These are phyloP conservation scores for Pseudogymnoascus sp. DNA, from an alignment of 2,329 filamentous ascomycete genomes.

Conservation along the genomic window DNA sequence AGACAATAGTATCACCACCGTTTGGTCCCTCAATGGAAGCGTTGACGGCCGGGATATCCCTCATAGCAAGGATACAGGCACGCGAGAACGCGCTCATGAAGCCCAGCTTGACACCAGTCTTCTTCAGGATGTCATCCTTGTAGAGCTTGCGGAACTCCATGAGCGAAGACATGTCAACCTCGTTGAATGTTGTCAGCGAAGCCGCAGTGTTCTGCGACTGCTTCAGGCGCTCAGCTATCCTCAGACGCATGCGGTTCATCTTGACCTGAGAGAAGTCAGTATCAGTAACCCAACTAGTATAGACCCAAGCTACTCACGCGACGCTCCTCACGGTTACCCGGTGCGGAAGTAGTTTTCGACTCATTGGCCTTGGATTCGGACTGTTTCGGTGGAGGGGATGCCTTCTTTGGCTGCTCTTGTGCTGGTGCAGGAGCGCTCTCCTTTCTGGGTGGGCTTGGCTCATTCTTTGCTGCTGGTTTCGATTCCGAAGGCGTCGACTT, in stretches of 20 bases:
- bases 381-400: conserved; percentile 34
- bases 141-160: conserved; percentile 97
- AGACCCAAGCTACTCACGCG: conserved; percentile 54
- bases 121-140: conserved; percentile 94
- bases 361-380: conserved; percentile 31
- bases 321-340: conserved; percentile 78
- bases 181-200: conserved; percentile 96
- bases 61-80: conserved; percentile 85
- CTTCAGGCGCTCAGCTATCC: conserved; percentile 96
- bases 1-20: conserved; percentile 94
- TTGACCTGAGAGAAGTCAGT: conserved; percentile 61
- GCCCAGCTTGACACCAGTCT: conserved; percentile 94
- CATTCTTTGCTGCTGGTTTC: conserved; percentile 32
- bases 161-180: conserved; percentile 96
- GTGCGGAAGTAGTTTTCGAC: conserved; percentile 35
- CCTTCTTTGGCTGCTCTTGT: conserved; percentile 34
- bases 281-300: background rate
- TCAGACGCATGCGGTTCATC: conserved; percentile 99
- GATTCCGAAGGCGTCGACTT: conserved; percentile 48
- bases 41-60: conserved; percentile 89
- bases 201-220: conserved; percentile 98
- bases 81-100: conserved; percentile 98
- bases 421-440: conserved; percentile 35
- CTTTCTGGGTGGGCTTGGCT: conserved; percentile 33
- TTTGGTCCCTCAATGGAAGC: conserved; percentile 94